These are phyloP conservation scores for Hevea brasiliensis DNA, from an alignment of 345 rosid genomes.

Conservation along the genomic window DNA sequence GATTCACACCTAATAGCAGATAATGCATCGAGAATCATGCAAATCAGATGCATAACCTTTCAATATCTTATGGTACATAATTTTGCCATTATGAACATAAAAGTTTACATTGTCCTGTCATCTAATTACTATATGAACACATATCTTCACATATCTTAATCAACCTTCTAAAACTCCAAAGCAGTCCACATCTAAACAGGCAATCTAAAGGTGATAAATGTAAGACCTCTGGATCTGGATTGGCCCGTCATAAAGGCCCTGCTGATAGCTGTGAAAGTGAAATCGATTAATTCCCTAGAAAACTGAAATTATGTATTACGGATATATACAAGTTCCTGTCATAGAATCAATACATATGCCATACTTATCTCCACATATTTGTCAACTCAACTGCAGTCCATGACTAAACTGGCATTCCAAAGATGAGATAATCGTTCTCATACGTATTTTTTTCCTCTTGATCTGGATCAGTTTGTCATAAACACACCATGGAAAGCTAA, in stretches of 20 bases:
- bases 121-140: too few relatives aligned
- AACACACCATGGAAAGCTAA: conserved; percentile 81
- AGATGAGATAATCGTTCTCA: conserved; percentile 8
- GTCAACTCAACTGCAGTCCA: conserved; percentile 16
- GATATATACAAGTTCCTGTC: neutral
- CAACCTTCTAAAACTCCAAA: neutral
- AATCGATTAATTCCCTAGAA: too few relatives aligned
- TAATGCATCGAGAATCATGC: too few relatives aligned
- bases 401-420: conserved; percentile 4
- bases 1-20: too few relatives aligned
- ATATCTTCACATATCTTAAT: neutral
- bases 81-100: neutral
- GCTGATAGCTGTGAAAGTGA: too few relatives aligned
- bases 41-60: too few relatives aligned
- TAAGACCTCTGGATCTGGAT: neutral
- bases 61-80: neutral
- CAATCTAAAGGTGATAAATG: neutral
- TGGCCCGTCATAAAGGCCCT: neutral
- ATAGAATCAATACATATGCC: too few relatives aligned
- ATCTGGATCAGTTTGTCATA: conserved; percentile 57
- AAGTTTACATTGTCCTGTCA: neutral
- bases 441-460: conserved; percentile 38
- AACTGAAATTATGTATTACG: too few relatives aligned
- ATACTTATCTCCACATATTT: too few relatives aligned
- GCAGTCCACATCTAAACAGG: neutral